phyloP scores from a whole-genome alignment of 768 basidiomycete species.

The Russula virescens region DNA sequence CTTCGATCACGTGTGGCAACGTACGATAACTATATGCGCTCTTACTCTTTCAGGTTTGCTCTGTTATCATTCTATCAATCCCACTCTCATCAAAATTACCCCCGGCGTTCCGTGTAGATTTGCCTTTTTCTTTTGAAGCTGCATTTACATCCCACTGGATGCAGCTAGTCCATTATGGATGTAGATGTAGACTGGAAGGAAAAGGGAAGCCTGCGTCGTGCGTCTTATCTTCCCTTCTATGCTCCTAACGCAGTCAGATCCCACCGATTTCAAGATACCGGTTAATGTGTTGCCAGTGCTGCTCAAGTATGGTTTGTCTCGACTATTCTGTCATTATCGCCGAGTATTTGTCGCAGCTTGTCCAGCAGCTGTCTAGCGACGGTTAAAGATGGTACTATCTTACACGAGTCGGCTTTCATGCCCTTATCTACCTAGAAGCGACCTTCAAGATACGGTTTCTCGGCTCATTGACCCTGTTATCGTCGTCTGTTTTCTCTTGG shows the following conservation, averaged over 20 bases:
- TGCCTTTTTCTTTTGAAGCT: background rate
- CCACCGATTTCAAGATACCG: background rate
- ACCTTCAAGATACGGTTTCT: too few species aligned
- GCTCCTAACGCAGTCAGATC: background rate
- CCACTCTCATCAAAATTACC: background rate
- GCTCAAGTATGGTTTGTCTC: background rate
- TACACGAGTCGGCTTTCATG: background rate
- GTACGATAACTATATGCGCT: background rate
- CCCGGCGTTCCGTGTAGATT: background rate
- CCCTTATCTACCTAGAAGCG: too few species aligned
- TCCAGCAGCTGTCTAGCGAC: too few species aligned
- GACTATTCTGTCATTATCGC: background rate
- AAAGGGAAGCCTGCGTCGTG: conserved; percentile 2
- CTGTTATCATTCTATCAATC: background rate
- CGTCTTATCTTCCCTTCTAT: background rate
- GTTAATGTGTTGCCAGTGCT: too few species aligned
- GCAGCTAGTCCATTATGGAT: background rate
- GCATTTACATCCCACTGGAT: background rate
- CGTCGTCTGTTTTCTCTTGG: too few species aligned
- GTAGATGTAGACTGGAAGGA: background rate
- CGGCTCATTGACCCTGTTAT: too few species aligned
- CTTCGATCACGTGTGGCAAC: background rate
- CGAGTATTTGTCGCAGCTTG: too few species aligned
- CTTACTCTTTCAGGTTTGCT: background rate
- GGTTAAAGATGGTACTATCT: background rate